A percentile compares a stretch with the other conserved stretches of the same genome.
Evolutionary conservation across 257 asterid genomes (phyloP).

Genomic region (Primulina eburnea): DNA sequence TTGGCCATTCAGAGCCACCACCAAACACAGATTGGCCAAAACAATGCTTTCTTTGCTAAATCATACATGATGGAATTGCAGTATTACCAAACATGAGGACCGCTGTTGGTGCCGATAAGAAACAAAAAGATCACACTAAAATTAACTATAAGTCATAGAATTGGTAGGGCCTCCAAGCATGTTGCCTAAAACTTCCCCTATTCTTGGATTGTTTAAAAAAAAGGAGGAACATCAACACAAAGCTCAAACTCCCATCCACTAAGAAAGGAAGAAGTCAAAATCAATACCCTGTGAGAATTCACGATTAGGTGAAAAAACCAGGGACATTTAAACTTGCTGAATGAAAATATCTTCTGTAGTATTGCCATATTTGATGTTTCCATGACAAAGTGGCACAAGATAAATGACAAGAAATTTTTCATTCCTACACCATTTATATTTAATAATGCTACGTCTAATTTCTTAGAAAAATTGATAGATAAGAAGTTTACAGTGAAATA

Average conservation of each 20-base stretch:
- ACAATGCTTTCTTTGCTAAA: no score
- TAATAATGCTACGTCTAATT: neutral
- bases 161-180: neutral
- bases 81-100: no score
- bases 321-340: neutral
- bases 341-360: conserved; percentile 5
- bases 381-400: neutral
- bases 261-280: conserved; percentile 7
- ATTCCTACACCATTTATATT: neutral
- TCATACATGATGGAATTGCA: no score
- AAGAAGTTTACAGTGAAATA: neutral
- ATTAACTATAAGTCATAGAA: neutral
- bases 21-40: no score
- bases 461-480: neutral
- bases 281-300: neutral
- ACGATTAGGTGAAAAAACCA: neutral
- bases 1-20: neutral
- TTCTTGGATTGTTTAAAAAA: no score
- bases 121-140: no score
- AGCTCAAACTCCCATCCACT: neutral
- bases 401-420: neutral
- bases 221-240: neutral
- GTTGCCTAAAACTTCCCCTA: neutral
- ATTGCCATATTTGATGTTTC: neutral
- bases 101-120: no score